A percentile compares a stretch with the other conserved stretches of the same genome.
phyloP scores from a whole-genome alignment of 129 eudicot genomes.

The Oenanthe sinensis region DNA sequence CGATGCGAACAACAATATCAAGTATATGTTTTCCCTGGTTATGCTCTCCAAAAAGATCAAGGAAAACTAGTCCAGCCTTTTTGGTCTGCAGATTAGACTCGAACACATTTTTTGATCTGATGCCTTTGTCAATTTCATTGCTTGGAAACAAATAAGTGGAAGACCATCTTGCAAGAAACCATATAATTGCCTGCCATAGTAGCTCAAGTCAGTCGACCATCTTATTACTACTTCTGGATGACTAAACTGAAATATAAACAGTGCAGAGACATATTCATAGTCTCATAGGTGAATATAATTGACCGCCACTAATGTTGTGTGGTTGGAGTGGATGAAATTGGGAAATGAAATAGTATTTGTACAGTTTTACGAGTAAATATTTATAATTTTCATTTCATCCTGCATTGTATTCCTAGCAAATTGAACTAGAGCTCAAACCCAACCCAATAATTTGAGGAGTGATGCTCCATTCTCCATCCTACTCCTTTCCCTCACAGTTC shows the following conservation, averaged over 20 bases:
- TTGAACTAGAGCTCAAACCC: not conserved
- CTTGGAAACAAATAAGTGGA: constrained; percentile 64
- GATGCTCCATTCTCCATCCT: not conserved
- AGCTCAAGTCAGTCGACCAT: constrained; percentile 14
- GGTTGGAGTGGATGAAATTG: not conserved
- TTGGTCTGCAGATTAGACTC: constrained; percentile 26
- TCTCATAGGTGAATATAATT: not conserved
- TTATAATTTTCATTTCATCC: not conserved
- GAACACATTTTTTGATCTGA: constrained; percentile 18
- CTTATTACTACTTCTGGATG: not conserved
- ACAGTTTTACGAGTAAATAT: not conserved
- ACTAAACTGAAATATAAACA: not conserved
- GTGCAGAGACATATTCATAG: not conserved
- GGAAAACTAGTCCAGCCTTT: constrained; percentile 36
- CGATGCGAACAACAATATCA: constrained; percentile 60
- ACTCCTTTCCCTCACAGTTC: not conserved
- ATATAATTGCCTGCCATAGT: constrained; percentile 62
- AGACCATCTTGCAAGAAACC: constrained; percentile 96
- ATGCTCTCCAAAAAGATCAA: constrained; percentile 57
- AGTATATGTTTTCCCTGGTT: constrained; percentile 72
- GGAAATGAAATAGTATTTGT: not conserved
- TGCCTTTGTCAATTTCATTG: constrained; percentile 26
- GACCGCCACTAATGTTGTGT: not conserved
- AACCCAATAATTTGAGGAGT: not conserved
- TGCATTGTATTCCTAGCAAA: not conserved